Base-by-base conservation (phyloP, 805 yeast species). In the Lipomyces oligophaga region DNA sequence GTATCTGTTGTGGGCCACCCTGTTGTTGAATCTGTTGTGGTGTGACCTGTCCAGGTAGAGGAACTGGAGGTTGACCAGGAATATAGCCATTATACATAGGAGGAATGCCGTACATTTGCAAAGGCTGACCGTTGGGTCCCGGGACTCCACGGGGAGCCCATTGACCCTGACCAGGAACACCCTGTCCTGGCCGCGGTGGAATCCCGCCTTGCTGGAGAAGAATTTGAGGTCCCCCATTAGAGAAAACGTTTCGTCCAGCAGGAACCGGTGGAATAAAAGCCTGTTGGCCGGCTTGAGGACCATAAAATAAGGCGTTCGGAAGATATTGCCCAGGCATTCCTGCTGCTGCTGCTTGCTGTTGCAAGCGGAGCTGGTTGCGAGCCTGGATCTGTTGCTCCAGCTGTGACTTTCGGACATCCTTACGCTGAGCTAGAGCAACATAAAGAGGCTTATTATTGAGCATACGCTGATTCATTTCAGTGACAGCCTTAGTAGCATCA, bases 391-490 rank as follows among this genome's bases (percentile, higher is more conserved):
- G 97, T 76, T 93, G 97, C 70, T 87, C 90, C 69, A 93, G 78
- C 77, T 93, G 97, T 63, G 86, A 79, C 69, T 95, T 84, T 80
- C 98, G 88, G 49, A 87, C 95, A 62, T 90, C 98, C 76, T 87
- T 90, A 72, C 96, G 85, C 80, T 93, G 98, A 62, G 98, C 98
- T 66, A 93, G 81, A 53, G 97, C 96, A 72, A 93, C 98, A 70
- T 90, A 93, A 67, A 93, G 78, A 64, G 97, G 98, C 79, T 93
- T 93, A 68, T 89, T 87, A 61, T 80, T 82, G 62, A 93, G 80
- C 83, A 90, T 84, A 69, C 88, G 85, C 75, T 88, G 96, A 80
- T 90, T 88, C 96, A 90, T 89, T 77, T 90, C 98, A 62, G 90
- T 78, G 69, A 90, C 87, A 58, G 98, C 98, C 75, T 87, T 88